Evolutionary conservation across 495 filamentous ascomycete species (phyloP), one percentile per base, ranked within the genome.

Genomic region (Neurospora intermedia): DNA sequence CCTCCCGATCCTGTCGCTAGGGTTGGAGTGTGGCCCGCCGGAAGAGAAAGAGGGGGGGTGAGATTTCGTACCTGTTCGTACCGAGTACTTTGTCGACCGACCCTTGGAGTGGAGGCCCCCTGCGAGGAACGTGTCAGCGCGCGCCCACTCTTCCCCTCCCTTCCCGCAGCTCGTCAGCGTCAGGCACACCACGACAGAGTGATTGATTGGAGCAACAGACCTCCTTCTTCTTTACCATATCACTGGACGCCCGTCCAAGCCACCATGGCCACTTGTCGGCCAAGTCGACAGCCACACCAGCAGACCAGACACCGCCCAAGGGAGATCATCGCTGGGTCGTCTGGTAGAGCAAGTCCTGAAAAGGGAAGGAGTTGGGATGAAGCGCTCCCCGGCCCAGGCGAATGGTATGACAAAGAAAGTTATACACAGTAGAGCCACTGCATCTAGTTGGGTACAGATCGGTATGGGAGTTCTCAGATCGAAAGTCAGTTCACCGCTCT

Each of bases 11-110:
- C 66, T 9, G 35, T 31, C 4, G 48, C 48, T 59, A 23, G 48
- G 23, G 54, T 31, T 62, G 54, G 23, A 23, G 54, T 62, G 54
- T 62, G 54, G 54, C 23, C 54, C 54, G 23, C 54, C 11, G 5
- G 54, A 15, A 23, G 23, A 23, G 10, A 16, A 23, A 27, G 27
- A 6, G 39, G 39, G 39, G 54, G 27, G 54, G 23, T 27, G 13
- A 16, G 54, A 35, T 18, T 35, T 9, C 54, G 27, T 62, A 75
- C 73, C 71, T 31, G 45, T 42, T 66, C 70, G 78, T 79, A 78
- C 69, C 72, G 13, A 72, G 70, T 79, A 79, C 78, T 62, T 31
- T 3, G 6, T 16, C 54, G 46, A 72, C 39, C 38, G 73, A 76
- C 73, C 74, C 73, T 73, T 73, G 70, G 69, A 45, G 70, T 46